phyloP scores from a whole-genome alignment of 257 asterid species.

The Avicennia marina region DNA sequence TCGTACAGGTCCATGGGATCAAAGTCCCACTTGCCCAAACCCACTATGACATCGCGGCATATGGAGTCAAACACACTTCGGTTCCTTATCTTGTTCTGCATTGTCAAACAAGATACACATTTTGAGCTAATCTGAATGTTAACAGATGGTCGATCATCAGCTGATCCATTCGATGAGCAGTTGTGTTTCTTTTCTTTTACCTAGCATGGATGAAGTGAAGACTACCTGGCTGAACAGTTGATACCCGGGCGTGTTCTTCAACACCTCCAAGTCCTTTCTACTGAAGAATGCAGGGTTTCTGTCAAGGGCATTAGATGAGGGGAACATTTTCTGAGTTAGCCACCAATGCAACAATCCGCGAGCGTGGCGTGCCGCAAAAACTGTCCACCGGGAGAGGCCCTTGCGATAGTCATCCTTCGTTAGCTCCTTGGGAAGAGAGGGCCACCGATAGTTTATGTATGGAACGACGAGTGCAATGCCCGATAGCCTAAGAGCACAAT shows the following conservation, averaged over 20 bases:
- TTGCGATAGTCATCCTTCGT: constrained; percentile 70
- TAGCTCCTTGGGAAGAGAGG: constrained; percentile 61
- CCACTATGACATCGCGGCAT: constrained; percentile 69
- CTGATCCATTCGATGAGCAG: neutral
- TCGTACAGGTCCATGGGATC: constrained; percentile 63
- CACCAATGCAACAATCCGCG: constrained; percentile 79
- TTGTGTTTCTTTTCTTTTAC: neutral
- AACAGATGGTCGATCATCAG: too few species aligned
- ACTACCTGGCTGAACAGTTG: constrained; percentile 69
- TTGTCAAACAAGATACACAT: too few species aligned
- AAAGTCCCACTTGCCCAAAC: constrained; percentile 83
- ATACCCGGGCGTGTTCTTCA: constrained; percentile 78
- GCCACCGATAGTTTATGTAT: constrained; percentile 78
- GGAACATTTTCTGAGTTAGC: constrained; percentile 82
- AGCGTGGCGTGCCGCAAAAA: constrained; percentile 43
- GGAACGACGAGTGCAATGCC: constrained; percentile 81
- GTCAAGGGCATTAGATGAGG: constrained; percentile 73
- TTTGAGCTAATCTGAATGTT: too few species aligned
- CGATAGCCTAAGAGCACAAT: constrained; percentile 56
- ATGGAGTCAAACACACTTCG: constrained; percentile 58
- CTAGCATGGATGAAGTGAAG: neutral
- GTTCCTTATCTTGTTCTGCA: constrained; percentile 58
- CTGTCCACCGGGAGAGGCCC: constrained; percentile 56
- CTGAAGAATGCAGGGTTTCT: constrained; percentile 66
- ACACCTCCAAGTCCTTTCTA: constrained; percentile 66